Evolutionary conservation across 177 flowering plant genomes (phyloP), one percentile per base, ranked within the genome.

Genomic region (Vitis hybrid): DNA sequence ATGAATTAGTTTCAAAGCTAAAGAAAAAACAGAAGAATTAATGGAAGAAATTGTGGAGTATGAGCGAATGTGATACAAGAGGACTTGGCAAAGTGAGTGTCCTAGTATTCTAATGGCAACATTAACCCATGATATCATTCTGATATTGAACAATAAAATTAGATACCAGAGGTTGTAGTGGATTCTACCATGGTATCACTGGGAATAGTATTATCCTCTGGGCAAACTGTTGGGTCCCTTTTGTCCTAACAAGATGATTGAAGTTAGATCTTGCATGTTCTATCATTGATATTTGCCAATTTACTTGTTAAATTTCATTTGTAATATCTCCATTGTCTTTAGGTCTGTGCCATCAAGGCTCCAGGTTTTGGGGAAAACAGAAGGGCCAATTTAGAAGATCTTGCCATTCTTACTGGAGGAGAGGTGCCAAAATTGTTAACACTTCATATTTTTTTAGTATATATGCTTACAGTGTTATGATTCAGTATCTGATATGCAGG

Each of bases 291-390:
- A 6, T 22, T 19, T 22, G 29, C 12, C 14, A n/a, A 14, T 45
- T 18, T 8, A 10, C 13, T 63, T 45, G 66, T 45, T 22, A 11
- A n/a, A 63, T 77, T 65, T 75, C n/a, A 58, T 26, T 26, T 26
- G 29, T 26, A 26, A 26, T 26, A 26, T 26, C 0, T 26, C 29
- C 29, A 19, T 20, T 62, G 19, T 56, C 11, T 68, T 61, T 66
- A 92, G 96, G 93, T 90, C 49, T 93, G 96, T 85, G 96, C 98
- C 60, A 78, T 93, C 31, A 93, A 93, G 77, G 86, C 98, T 82
- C 98, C 98, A 75, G 96, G 98, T 67, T 93, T 93, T 85, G 98
- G 98, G 67, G 96, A 93, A 31, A 93, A 79, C 69, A 88, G 93
- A 78, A 84, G 81, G 77, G 91, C 90, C 39, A 88, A 85, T 76